Evolutionary conservation across 305 asterid genomes (phyloP).

Genomic region (Stenogyne calaminthoides): DNA sequence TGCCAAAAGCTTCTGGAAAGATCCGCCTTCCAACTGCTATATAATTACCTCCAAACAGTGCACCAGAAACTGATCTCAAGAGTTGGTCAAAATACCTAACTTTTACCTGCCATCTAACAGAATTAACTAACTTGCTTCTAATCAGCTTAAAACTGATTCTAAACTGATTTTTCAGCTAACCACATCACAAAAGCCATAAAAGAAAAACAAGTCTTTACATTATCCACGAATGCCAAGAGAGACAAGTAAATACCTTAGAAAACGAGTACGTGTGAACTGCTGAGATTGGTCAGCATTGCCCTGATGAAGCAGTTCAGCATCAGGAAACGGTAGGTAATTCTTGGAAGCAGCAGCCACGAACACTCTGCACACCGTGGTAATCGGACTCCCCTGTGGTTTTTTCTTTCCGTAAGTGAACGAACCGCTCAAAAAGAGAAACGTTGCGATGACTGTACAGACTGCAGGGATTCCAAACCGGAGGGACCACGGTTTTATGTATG

Average conservation of each 20-base stretch:
- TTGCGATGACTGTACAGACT: constrained; percentile 35
- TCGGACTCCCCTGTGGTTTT: constrained; percentile 32
- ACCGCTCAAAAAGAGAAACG: constrained; percentile 34
- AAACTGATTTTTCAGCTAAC: neutral
- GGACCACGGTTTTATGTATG: constrained; percentile 37
- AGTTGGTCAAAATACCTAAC: neutral
- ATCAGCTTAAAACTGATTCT: neutral
- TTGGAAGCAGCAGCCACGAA: constrained; percentile 38
- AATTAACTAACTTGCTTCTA: neutral
- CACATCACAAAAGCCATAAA: neutral
- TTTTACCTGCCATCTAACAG: neutral
- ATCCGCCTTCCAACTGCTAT: neutral
- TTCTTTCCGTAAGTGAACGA: constrained; percentile 7
- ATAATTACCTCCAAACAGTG: neutral
- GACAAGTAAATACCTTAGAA: constrained; percentile 27
- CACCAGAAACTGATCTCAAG: neutral
- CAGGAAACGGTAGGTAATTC: constrained; percentile 20
- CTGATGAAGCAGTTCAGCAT: constrained; percentile 5
- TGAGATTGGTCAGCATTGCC: neutral
- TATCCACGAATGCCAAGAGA: neutral
- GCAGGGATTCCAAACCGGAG: constrained; percentile 58
- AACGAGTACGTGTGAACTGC: constrained; percentile 31
- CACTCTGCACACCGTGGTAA: constrained; percentile 35
- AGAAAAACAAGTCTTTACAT: neutral
- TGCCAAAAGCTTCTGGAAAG: neutral